These are phyloP conservation scores for Rhodotorula taiwanensis DNA, from an alignment of 768 basidiomycete species.

Conservation along the genomic window DNA sequence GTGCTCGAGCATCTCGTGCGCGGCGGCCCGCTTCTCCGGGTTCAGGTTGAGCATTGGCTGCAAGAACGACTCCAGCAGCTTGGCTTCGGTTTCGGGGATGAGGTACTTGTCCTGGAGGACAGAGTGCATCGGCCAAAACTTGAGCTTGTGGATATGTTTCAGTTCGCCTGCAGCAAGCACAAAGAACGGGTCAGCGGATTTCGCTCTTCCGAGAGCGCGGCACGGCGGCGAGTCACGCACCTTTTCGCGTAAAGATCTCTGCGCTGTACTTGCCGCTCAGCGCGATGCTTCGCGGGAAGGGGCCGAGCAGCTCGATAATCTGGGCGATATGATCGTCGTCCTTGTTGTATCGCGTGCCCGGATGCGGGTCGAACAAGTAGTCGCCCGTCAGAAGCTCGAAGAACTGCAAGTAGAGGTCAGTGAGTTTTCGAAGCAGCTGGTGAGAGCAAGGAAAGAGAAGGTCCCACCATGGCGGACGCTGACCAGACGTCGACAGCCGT, in stretches of 20 bases:
- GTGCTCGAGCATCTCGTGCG: slow-evolving; percentile 76
- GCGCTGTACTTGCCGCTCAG: slow-evolving; percentile 85
- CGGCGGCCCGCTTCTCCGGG: slow-evolving; percentile 81
- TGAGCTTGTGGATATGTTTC: slow-evolving; percentile 85
- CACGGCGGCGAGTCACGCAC: no score
- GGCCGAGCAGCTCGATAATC: slow-evolving; percentile 91
- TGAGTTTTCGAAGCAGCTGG: not conserved
- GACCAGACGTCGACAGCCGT: slow-evolving; percentile 95
- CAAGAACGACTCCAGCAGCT: slow-evolving; percentile 70
- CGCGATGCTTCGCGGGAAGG: slow-evolving; percentile 73
- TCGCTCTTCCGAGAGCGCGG: slow-evolving; percentile 17
- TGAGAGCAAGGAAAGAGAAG: not conserved
- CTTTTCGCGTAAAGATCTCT: slow-evolving; percentile 95
- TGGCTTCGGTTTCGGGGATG: slow-evolving; percentile 74
- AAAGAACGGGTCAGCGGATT: not conserved
- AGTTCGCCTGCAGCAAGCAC: slow-evolving; percentile 60
- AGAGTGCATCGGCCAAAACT: slow-evolving; percentile 75
- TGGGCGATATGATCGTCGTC: slow-evolving; percentile 96
- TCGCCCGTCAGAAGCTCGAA: slow-evolving; percentile 88
- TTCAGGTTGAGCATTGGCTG: slow-evolving; percentile 82
- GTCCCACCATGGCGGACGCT: slow-evolving; percentile 82
- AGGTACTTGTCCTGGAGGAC: slow-evolving; percentile 78
- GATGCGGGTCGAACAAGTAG: slow-evolving; percentile 95
- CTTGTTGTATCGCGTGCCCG: slow-evolving; percentile 89
- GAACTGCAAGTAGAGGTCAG: slow-evolving; percentile 53